Percentiles rank a stretch among this genome's conserved stretches.
These are phyloP conservation scores for Xylaria palmicola DNA, from an alignment of 495 filamentous ascomycete genomes.

Conservation along the genomic window DNA sequence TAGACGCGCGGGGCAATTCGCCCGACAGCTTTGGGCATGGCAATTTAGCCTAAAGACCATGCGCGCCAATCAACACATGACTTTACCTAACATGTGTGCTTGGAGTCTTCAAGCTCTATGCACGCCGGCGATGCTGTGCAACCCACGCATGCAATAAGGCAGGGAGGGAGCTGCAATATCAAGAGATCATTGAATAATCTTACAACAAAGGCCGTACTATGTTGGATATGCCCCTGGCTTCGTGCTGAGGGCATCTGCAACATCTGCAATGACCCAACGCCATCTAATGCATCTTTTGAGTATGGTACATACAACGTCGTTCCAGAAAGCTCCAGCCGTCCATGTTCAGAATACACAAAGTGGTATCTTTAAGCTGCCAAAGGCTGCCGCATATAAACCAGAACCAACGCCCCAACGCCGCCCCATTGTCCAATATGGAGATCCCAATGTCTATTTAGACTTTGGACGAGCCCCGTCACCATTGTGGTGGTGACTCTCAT, in stretches of 20 bases:
- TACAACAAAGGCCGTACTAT: background rate
- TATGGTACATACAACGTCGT: constrained; percentile 16
- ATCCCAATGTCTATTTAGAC: constrained; percentile 22
- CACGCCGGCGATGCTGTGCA: background rate
- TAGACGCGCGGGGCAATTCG: constrained; percentile 10
- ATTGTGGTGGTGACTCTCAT: constrained; percentile 30
- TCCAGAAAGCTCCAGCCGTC: background rate
- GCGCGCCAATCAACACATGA: constrained; percentile 1
- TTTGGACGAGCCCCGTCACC: constrained; percentile 31
- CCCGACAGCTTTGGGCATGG: background rate
- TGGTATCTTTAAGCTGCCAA: constrained; percentile 8
- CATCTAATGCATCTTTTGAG: constrained; percentile 14
- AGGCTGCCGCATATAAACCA: background rate
- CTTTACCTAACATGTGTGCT: background rate
- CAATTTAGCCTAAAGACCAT: constrained; percentile 14
- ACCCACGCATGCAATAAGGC: background rate
- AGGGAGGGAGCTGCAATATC: background rate
- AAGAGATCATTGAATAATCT: background rate
- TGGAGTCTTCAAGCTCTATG: background rate
- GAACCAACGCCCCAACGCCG: constrained; percentile 27
- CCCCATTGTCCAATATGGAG: background rate
- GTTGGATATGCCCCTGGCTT: background rate
- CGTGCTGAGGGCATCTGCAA: background rate
- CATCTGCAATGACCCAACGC: constrained; percentile 6
- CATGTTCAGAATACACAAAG: background rate